phyloP scores from a whole-genome alignment of 2,329 filamentous ascomycete species.

The Fusarium chlamydosporum region DNA sequence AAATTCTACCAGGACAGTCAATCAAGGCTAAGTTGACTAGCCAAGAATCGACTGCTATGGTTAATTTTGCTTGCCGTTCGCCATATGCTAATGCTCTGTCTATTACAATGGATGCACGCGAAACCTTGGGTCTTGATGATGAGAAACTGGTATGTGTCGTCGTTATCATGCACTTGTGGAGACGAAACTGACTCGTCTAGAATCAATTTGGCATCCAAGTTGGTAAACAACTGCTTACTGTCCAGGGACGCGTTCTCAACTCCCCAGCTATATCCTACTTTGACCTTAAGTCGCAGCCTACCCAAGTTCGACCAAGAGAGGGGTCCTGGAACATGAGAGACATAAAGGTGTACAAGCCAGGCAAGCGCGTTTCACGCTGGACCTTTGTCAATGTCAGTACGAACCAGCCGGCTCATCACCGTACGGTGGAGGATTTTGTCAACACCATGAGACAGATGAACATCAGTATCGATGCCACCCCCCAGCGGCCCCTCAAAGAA shows the following conservation, averaged over 20 bases:
- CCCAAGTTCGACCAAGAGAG: slow-evolving; percentile 55
- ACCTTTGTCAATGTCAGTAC: slow-evolving; percentile 61
- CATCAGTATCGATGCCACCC: slow-evolving; percentile 55
- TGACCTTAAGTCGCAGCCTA: slow-evolving; percentile 40
- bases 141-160: slow-evolving; percentile 56
- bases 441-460: slow-evolving; percentile 58
- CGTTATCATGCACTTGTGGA: background rate
- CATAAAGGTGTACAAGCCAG: slow-evolving; percentile 68
- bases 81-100: slow-evolving; percentile 77
- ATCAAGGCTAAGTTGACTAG: slow-evolving; percentile 71
- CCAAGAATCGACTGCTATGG: slow-evolving; percentile 76
- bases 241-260: slow-evolving; percentile 77
- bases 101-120: slow-evolving; percentile 70
- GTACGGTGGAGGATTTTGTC: slow-evolving; percentile 55
- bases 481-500: slow-evolving; percentile 28
- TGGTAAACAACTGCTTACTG: slow-evolving; percentile 74
- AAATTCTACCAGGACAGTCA: slow-evolving; percentile 74
- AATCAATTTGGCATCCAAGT: slow-evolving; percentile 74
- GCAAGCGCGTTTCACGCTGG: slow-evolving; percentile 64
- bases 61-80: slow-evolving; percentile 76
- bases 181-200: slow-evolving; percentile 33
- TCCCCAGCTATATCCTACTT: slow-evolving; percentile 74
- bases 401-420: slow-evolving; percentile 26
- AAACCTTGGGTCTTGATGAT: slow-evolving; percentile 70
- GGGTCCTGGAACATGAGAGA: slow-evolving; percentile 79